Percentiles rank a stretch among this genome's conserved stretches.
Conservation (phyloP, 2,329 filamentous ascomycete genomes). For the Nemania diffusa region DNA sequence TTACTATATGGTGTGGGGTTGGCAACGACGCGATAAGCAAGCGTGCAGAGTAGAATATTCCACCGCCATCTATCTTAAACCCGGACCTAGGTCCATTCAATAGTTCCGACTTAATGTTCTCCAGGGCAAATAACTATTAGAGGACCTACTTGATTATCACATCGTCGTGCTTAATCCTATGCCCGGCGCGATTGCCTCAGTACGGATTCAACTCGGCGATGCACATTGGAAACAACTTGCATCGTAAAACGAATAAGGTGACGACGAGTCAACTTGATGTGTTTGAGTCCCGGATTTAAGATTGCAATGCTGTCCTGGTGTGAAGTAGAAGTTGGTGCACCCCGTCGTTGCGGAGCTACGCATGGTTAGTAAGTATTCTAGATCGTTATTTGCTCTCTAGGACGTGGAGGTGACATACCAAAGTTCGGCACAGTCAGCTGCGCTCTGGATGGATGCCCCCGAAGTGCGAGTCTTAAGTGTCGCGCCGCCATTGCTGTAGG, state of each 20-base stretch:
- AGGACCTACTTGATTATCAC: no score
- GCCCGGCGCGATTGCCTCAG: no score
- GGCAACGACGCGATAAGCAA: no score
- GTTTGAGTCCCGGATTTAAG: neutral
- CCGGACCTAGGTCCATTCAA: no score
- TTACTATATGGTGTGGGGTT: no score
- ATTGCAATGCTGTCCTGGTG: neutral
- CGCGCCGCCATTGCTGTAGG: constrained; percentile 5
- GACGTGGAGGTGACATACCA: neutral
- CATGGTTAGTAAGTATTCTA: neutral
- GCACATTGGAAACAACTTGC: neutral
- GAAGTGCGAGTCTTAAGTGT: neutral
- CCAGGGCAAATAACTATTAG: no score
- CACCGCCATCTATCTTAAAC: no score
- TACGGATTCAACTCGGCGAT: no score
- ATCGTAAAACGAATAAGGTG: neutral
- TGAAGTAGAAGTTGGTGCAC: neutral
- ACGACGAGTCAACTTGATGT: neutral
- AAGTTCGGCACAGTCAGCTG: neutral
- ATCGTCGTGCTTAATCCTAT: no score
- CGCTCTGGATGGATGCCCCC: neutral
- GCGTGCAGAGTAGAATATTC: no score
- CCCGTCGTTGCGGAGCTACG: neutral
- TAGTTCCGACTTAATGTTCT: no score
- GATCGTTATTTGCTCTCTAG: neutral